Evolutionary conservation across 768 basidiomycete species (phyloP).

Genomic region (Daedaleopsis sinensis): DNA sequence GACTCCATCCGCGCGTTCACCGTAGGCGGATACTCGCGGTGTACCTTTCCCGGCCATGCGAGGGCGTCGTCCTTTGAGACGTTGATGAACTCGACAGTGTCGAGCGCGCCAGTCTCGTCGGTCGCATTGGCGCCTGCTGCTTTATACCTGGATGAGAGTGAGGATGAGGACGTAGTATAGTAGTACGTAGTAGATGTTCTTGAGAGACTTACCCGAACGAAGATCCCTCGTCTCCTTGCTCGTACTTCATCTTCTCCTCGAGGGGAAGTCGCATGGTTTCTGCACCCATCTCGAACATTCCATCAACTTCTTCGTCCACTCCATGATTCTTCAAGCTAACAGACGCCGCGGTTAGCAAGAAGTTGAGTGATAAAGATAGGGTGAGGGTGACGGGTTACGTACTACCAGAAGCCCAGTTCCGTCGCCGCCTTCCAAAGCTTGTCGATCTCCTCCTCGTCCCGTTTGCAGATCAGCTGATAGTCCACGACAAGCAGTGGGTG

Average conservation of each 20-base stretch:
- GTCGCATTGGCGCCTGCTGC: slow-evolving; percentile 36
- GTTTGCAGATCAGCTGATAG: slow-evolving; percentile 38
- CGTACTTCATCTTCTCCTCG: slow-evolving; percentile 46
- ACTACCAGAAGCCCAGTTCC: slow-evolving; percentile 59
- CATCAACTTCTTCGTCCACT: slow-evolving; percentile 37
- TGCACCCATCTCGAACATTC: slow-evolving; percentile 47
- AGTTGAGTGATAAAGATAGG: background rate
- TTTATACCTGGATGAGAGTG: slow-evolving; percentile 26
- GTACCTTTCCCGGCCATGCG: slow-evolving; percentile 32
- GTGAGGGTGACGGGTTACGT: slow-evolving; percentile 33
- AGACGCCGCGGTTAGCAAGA: too few relatives aligned
- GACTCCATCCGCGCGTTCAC: slow-evolving; percentile 34
- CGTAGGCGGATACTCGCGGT: slow-evolving; percentile 37
- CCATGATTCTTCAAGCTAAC: slow-evolving; percentile 48
- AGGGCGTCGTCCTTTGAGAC: slow-evolving; percentile 41
- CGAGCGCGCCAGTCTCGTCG: slow-evolving; percentile 35
- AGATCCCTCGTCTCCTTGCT: slow-evolving; percentile 45
- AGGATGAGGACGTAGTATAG: background rate
- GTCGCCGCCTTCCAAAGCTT: slow-evolving; percentile 51
- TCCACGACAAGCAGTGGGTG: slow-evolving; percentile 52
- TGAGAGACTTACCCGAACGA: slow-evolving; percentile 38
- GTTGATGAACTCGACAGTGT: slow-evolving; percentile 40
- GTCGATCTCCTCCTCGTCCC: slow-evolving; percentile 42
- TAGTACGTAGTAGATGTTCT: background rate
- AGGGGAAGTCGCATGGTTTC: slow-evolving; percentile 43